Evolutionary conservation across 2,329 filamentous ascomycete genomes (phyloP), one percentile per base, ranked within the genome.

Genomic region (Fusarium stilboides): DNA sequence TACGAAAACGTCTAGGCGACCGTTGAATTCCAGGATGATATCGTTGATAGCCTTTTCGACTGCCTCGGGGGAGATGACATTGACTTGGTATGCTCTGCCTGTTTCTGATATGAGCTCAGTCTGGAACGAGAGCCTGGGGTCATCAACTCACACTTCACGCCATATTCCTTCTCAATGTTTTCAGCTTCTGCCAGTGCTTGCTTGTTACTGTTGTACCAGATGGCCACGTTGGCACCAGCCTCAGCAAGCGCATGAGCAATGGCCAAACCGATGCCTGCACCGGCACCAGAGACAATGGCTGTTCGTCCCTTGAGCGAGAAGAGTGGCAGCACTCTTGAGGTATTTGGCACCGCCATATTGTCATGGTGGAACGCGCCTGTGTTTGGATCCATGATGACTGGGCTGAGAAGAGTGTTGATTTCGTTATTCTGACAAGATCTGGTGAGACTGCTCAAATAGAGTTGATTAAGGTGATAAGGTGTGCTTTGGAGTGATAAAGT

Each of bases 1-100:
- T 44, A 94, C 88, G 73, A 95, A 94, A 70, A 94, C 84, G 74
- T 94, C 92, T 10, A 95, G 86, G 7, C 91, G 88, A 62, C 90
- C 90, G 75, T 91, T 89, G 80, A 94, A 92, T 17, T 94, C 91
- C 62, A 82, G 77, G 43, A 90, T 81, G 65, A 88, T 85, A 9
- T 81, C 78, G 62, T 85, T 79, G 40, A 91, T 82, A 12, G 85
- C 82, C 17, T 79, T 75, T 36, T 85, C 80, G 13, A 89, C 85
- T 6, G 83, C 80, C 20, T 86, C 83, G 69, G 82, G 84, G 5
- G 83, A 82, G 31, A 83, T 85, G 10, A 91, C 84, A 71, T 91
- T 85, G 65, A 91, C 88, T 74, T 88, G 84, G 79, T 89, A 91
- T 12, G 88, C 87, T 77, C 83, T 86, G 81, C 85, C 87, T 88